Evolutionary conservation across 305 asterid genomes (phyloP).

Genomic region (Solanum hybrid): DNA sequence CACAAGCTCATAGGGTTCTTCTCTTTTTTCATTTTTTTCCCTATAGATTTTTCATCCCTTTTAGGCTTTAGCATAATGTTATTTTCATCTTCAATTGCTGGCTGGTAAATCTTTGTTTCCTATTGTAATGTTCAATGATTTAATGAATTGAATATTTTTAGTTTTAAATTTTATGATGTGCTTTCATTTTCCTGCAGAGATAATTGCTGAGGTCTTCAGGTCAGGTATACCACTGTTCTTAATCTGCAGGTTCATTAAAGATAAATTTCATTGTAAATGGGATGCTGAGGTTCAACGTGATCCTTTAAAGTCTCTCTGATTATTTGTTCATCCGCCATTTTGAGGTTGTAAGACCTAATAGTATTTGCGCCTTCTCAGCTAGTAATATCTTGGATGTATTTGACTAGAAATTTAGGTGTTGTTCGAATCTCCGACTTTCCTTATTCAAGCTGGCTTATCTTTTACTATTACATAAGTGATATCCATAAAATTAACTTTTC

Average conservation of each 20-base stretch:
- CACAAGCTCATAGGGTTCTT: conserved; percentile 15
- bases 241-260: not conserved
- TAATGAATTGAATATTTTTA: not conserved
- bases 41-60: not conserved
- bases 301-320: not conserved
- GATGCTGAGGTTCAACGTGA: not conserved
- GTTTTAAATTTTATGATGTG: not conserved
- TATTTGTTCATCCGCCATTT: not conserved
- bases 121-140: not conserved
- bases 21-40: not conserved
- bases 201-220: conserved; percentile 1
- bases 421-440: not conserved
- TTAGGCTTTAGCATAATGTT: not conserved
- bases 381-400: not conserved
- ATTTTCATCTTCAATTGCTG: not conserved
- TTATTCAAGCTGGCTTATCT: not conserved
- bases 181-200: not conserved
- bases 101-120: not conserved
- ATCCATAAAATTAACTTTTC: not conserved
- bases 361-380: not conserved
- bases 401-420: not conserved
- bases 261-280: not conserved
- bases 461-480: not conserved
- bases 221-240: not conserved
- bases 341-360: not conserved